Evolutionary conservation across 768 basidiomycete genomes (phyloP).

Genomic region (Auriculariales sp.): DNA sequence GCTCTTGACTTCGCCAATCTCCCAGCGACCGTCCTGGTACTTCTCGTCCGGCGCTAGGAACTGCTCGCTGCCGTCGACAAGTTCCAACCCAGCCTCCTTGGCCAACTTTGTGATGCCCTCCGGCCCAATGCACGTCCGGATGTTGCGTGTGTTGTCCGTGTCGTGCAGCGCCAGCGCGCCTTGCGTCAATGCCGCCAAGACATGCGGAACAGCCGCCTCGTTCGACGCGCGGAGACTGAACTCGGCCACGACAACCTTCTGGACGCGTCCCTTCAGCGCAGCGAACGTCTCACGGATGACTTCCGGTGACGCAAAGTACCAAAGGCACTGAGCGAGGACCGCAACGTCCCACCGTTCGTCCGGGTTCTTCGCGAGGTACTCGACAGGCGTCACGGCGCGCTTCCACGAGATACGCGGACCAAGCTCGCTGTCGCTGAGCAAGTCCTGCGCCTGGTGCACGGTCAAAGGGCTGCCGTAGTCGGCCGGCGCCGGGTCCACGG

Average conservation of each 20-base stretch:
- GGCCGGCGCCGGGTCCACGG: constrained; percentile 23
- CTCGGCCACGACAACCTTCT: constrained; percentile 20
- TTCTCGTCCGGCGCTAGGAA: constrained; percentile 12
- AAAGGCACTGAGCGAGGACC: constrained; percentile 22
- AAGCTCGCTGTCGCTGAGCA: constrained; percentile 14
- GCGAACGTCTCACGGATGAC: constrained; percentile 16
- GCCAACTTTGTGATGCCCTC: constrained; percentile 16
- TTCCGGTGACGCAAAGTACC: constrained; percentile 25
- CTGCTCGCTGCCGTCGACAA: constrained; percentile 11
- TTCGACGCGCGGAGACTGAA: constrained; percentile 16
- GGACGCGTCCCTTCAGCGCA: constrained; percentile 13
- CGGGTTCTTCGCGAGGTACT: constrained; percentile 11
- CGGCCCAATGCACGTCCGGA: constrained; percentile 23
- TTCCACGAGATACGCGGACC: constrained; percentile 22
- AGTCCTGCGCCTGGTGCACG: constrained; percentile 22
- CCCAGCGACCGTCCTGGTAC: constrained; percentile 23
- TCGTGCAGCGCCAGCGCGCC: constrained; percentile 21
- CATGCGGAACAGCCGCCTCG: constrained; percentile 15
- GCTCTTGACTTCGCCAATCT: constrained; percentile 13
- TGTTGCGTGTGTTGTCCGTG: constrained; percentile 15
- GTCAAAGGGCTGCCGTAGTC: constrained; percentile 24
- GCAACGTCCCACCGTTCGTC: constrained; percentile 17
- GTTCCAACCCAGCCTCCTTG: constrained; percentile 10
- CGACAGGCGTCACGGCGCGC: constrained; percentile 16
- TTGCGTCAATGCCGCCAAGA: constrained; percentile 23